Evolutionary conservation across 805 yeast genomes (phyloP).

Genomic region (Kluyveromyces lactis): DNA sequence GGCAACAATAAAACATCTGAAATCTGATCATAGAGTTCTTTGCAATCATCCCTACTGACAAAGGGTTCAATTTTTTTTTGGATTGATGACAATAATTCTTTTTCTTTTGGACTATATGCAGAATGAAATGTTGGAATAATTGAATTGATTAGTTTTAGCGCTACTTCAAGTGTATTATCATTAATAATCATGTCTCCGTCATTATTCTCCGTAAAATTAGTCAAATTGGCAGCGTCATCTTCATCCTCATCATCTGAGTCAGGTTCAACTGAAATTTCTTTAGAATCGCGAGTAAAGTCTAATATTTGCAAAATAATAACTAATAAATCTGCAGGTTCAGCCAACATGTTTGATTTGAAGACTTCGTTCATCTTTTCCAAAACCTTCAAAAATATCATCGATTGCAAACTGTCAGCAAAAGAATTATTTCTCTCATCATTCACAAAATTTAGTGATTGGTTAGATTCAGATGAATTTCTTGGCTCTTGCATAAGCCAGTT

Average conservation of each 20-base stretch:
- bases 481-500: constrained; percentile 38
- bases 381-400: constrained; percentile 52
- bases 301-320: constrained; percentile 39
- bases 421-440: constrained; percentile 15
- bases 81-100: constrained; percentile 25
- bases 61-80: constrained; percentile 13
- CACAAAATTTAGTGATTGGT: constrained; percentile 6
- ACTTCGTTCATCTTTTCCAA: constrained; percentile 52
- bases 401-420: constrained; percentile 42
- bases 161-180: constrained; percentile 2
- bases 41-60: constrained; percentile 8
- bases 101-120: constrained; percentile 12
- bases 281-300: constrained; percentile 7
- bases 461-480: neutral
- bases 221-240: constrained; percentile 9
- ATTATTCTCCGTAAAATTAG: no score
- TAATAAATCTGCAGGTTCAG: constrained; percentile 46
- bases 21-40: neutral
- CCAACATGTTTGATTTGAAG: constrained; percentile 42
- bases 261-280: constrained; percentile 27
- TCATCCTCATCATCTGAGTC: constrained; percentile 22
- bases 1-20: neutral
- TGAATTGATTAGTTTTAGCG: neutral
- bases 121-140: constrained; percentile 12
- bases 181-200: constrained; percentile 13